Evolutionary conservation across 2,329 filamentous ascomycete species (phyloP).

Genomic region (Colletotrichum sp.): DNA sequence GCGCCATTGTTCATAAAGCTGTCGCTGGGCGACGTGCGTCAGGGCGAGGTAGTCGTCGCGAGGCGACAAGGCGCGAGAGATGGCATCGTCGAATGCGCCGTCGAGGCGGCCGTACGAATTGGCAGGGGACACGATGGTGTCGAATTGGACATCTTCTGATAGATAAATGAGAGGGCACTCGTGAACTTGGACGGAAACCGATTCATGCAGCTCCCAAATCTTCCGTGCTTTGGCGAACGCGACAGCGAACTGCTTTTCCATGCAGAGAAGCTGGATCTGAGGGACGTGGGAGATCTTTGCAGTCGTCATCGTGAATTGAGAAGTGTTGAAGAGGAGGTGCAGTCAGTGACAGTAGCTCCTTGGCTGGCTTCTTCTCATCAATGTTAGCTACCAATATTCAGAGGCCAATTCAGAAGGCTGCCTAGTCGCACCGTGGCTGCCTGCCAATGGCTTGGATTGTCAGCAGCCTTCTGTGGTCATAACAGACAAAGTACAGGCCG

Average conservation of each 20-base stretch:
- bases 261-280: slow-evolving; percentile 46
- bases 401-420: not conserved
- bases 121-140: slow-evolving; percentile 57
- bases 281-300: slow-evolving; percentile 29
- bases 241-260: slow-evolving; percentile 37
- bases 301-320: not conserved
- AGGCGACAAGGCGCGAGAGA: slow-evolving; percentile 53
- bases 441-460: not conserved
- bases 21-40: slow-evolving; percentile 46
- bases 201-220: slow-evolving; percentile 33
- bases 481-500: not conserved
- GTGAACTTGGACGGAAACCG: slow-evolving; percentile 38
- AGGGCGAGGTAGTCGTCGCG: slow-evolving; percentile 50
- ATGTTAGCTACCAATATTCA: not conserved
- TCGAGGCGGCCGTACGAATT: slow-evolving; percentile 61
- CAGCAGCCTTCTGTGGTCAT: not conserved
- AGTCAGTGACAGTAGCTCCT: not conserved
- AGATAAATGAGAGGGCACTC: slow-evolving; percentile 43
- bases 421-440: not conserved
- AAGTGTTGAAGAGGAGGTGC: not conserved
- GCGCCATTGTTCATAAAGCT: slow-evolving; percentile 50
- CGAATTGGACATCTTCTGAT: slow-evolving; percentile 39
- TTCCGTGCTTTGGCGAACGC: slow-evolving; percentile 43
- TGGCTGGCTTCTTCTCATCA: not conserved
- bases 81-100: slow-evolving; percentile 60